Base-by-base conservation (phyloP, 2,329 filamentous ascomycete genomes). In the Aplosporella prunicola region DNA sequence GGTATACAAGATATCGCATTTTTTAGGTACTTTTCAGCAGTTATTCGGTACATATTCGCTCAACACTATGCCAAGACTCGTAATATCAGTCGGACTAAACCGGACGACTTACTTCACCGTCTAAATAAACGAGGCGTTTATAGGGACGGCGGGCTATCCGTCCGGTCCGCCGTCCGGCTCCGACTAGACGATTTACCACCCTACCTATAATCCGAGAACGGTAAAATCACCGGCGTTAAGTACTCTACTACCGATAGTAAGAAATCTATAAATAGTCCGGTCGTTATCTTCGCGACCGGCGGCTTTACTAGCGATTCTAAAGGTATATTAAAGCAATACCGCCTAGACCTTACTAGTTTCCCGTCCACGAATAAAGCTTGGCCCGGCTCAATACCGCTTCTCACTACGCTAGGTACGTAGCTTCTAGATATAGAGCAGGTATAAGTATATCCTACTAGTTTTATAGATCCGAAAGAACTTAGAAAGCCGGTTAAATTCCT, bases 381-480 rank as follows among this genome's bases (percentile, higher is more conserved):
- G 0, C 69, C 74, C 0, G 74, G 71, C 0, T 63, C 72, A 2
- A 73, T 78, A 39, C 44, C 51, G 1, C 47, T 69, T 1, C 51
- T 69, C 5, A 58, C 56, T 2, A 50, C 43, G 2, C 35, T 62
- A 0, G 65, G 65, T 1, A 65, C 63, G 0, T 52, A 58, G 23
- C 36, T 67, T 9, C 40, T 66, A 2, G 65, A 69, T 43, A 68
- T 68, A 65, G 59, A 65, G 0, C 47, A 55, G 13, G 74, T 81
- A 2, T 77, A 81, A 52, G 65, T 80, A 4, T 77, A 81, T 45
- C 76, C 77, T 2, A 79, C 76, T 0, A 74, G 74, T 0, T 80
- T 81, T 47, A 60, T 80, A 5, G 74, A 79, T 44, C 68, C 69
- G 0, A 59, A 62, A 1, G 62, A 65, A 20, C 56, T 61, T 0